Conservation (phyloP, 192 early-diverging fungal genomes). For the Coemansia sp. region DNA sequence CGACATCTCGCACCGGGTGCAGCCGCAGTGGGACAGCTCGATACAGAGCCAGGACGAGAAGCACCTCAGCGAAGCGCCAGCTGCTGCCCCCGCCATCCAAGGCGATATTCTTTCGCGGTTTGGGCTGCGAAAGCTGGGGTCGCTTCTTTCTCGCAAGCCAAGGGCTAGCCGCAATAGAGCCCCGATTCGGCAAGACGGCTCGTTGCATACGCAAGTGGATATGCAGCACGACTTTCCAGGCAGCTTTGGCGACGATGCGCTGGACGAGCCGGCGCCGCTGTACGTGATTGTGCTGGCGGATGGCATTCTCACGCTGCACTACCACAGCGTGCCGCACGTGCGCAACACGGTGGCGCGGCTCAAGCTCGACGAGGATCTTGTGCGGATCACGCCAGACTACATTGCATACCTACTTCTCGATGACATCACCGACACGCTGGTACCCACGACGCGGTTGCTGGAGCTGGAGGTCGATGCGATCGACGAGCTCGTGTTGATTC, state of each 20-base stretch:
- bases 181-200: background rate
- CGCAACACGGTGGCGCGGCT: constrained; percentile 61
- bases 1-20: constrained; percentile 15
- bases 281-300: constrained; percentile 41
- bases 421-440: constrained; percentile 91
- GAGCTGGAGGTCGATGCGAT: constrained; percentile 95
- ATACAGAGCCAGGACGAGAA: background rate
- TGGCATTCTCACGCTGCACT: constrained; percentile 48
- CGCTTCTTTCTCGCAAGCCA: background rate
- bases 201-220: background rate
- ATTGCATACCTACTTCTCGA: constrained; percentile 92
- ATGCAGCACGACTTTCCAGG: background rate
- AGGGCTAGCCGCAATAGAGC: background rate
- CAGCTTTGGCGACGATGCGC: constrained; percentile 18
- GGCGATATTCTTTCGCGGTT: background rate
- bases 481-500: constrained; percentile 89
- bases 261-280: constrained; percentile 46
- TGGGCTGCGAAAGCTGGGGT: background rate
- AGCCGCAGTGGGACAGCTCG: constrained; percentile 1
- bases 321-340: constrained; percentile 30
- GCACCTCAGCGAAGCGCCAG: too few relatives aligned
- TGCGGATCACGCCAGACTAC: constrained; percentile 68
- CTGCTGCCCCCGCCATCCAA: too few relatives aligned
- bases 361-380: constrained; percentile 33
- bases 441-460: constrained; percentile 80